Percentiles rank a stretch among this genome's conserved stretches.
phyloP scores from a whole-genome alignment of 768 basidiomycete genomes.

The Butyriboletus loyo region DNA sequence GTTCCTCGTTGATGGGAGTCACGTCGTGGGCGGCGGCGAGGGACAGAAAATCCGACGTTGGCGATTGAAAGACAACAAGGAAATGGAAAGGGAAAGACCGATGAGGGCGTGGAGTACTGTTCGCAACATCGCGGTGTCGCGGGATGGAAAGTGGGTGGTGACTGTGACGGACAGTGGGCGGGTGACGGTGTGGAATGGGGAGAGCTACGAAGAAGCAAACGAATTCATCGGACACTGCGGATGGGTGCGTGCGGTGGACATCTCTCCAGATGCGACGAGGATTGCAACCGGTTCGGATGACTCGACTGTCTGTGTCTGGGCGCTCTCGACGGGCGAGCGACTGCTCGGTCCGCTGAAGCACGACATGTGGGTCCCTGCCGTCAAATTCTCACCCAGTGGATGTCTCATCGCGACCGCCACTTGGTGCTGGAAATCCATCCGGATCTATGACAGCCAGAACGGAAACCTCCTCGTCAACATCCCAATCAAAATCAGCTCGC shows the following conservation, averaged over 20 bases:
- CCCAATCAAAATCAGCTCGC: not conserved
- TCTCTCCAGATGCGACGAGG: not conserved
- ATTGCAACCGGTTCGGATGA: not conserved
- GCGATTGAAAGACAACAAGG: not conserved
- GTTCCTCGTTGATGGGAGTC: not conserved
- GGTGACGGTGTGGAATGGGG: too few relatives aligned
- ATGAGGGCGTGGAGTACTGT: not conserved
- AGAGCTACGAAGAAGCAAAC: too few relatives aligned
- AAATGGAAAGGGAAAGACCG: not conserved
- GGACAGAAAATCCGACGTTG: constrained; percentile 1
- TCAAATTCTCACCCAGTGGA: constrained; percentile 2
- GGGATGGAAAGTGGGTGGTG: too few relatives aligned
- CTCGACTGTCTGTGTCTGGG: not conserved
- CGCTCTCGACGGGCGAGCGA: not conserved
- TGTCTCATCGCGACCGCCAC: not conserved
- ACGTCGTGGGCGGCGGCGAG: not conserved
- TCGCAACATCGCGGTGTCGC: too few relatives aligned
- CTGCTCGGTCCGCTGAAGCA: not conserved
- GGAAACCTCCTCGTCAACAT: not conserved
- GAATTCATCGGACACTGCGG: too few relatives aligned
- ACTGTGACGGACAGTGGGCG: too few relatives aligned
- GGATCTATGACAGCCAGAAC: constrained; percentile 4
- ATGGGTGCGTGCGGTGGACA: not conserved
- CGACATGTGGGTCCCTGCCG: not conserved
- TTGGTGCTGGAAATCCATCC: not conserved